These are phyloP conservation scores for Phytomonas serpens DNA, from an alignment of 208 protist species.

Conservation along the genomic window DNA sequence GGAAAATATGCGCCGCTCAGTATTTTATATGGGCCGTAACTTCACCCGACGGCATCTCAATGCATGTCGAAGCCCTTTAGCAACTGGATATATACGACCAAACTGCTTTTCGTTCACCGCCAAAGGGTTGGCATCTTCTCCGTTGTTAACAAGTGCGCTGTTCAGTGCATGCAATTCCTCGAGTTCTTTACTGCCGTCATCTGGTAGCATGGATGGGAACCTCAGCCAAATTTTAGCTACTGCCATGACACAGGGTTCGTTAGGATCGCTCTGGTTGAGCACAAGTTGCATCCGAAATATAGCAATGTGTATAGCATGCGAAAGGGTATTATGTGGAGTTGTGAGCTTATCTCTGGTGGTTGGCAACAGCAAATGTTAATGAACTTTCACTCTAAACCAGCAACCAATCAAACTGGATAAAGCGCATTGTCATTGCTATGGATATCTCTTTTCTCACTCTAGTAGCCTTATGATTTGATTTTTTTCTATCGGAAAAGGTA, in stretches of 20 bases:
- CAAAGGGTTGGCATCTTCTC: constrained; percentile 30
- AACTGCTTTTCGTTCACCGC: constrained; percentile 36
- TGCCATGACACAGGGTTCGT: constrained; percentile 36
- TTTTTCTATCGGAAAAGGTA: not conserved
- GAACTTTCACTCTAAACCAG: not conserved
- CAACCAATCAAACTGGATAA: not conserved
- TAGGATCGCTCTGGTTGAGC: constrained; percentile 23
- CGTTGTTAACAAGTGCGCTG: constrained; percentile 23
- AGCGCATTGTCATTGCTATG: not conserved
- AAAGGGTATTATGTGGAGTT: constrained; percentile 83
- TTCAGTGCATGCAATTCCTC: constrained; percentile 19
- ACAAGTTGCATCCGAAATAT: constrained; percentile 77
- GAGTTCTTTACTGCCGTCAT: constrained; percentile 14
- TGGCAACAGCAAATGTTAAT: not conserved
- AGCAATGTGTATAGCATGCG: constrained; percentile 79
- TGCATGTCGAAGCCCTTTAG: constrained; percentile 58
- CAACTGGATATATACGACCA: constrained; percentile 71
- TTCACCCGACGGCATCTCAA: constrained; percentile 83
- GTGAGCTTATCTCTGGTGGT: not conserved
- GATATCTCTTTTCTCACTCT: not conserved
- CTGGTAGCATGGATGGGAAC: constrained; percentile 19
- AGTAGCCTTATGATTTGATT: not conserved
- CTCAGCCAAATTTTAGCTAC: constrained; percentile 41
- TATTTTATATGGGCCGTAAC: constrained; percentile 80
- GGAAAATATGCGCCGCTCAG: constrained; percentile 51